phyloP scores from a whole-genome alignment of 1,139 yeast genomes.

The Eremothecium cymbalariae region DNA sequence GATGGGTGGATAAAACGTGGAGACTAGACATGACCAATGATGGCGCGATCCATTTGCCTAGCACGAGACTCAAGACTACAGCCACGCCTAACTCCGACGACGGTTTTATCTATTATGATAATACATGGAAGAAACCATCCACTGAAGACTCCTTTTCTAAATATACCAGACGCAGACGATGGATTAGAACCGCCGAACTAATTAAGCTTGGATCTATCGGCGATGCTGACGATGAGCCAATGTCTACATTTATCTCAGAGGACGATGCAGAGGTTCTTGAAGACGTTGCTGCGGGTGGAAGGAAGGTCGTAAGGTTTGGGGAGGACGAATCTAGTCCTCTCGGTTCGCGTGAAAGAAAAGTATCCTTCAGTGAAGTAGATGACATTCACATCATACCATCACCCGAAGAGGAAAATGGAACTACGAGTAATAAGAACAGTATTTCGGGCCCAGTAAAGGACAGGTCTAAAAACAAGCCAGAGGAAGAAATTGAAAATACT shows the following conservation, averaged over 20 bases:
- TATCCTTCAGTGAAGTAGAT: constrained; percentile 25
- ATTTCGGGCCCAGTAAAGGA: background rate
- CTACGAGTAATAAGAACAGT: constrained; percentile 1
- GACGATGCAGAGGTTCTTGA: constrained; percentile 5
- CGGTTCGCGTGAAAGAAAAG: constrained; percentile 22
- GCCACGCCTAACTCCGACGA: constrained; percentile 75
- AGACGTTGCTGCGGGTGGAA: no score
- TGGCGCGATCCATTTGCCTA: constrained; percentile 67
- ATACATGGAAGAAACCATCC: constrained; percentile 87
- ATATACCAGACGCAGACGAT: constrained; percentile 87
- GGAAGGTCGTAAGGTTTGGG: constrained; percentile 2
- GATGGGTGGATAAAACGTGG: constrained; percentile 94
- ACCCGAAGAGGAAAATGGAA: background rate
- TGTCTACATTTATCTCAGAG: constrained; percentile 6
- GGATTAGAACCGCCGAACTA: constrained; percentile 92
- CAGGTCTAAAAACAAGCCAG: constrained; percentile 2
- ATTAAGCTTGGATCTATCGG: constrained; percentile 30
- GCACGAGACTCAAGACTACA: constrained; percentile 58
- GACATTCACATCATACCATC: constrained; percentile 25
- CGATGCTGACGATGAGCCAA: constrained; percentile 3
- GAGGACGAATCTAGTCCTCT: constrained; percentile 2
- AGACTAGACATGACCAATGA: constrained; percentile 80
- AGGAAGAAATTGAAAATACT: no score
- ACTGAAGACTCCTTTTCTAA: constrained; percentile 84
- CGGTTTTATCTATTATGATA: constrained; percentile 83